phyloP scores from a whole-genome alignment of 2,329 filamentous ascomycete genomes.

The Aspergillus ochraceoroseus region DNA sequence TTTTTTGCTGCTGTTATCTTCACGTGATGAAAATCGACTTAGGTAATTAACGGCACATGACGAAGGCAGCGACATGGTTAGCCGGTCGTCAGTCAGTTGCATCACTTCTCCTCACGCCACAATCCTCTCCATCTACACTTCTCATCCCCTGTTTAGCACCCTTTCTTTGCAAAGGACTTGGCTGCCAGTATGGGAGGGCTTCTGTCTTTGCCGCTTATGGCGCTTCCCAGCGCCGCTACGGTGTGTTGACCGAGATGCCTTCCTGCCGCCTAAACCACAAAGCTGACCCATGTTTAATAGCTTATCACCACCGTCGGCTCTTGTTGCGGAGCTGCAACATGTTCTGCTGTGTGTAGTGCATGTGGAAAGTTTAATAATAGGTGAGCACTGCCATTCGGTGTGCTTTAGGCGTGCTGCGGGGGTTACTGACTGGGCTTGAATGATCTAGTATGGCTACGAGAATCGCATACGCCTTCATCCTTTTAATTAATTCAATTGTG shows the following conservation, averaged over 20 bases:
- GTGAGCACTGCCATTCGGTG: slow-evolving; percentile 43
- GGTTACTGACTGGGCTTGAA: slow-evolving; percentile 7
- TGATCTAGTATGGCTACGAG: slow-evolving; percentile 78
- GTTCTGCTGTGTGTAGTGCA: slow-evolving; percentile 89
- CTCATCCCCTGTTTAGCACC: neutral
- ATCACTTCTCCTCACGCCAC: slow-evolving; percentile 15
- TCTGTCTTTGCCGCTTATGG: slow-evolving; percentile 82
- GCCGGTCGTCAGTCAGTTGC: slow-evolving; percentile 8
- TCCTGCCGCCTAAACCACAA: slow-evolving; percentile 6
- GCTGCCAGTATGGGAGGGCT: slow-evolving; percentile 71
- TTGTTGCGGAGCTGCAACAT: slow-evolving; percentile 94
- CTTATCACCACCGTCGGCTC: slow-evolving; percentile 74
- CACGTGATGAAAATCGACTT: neutral
- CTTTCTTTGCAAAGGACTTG: neutral
- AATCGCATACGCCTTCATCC: slow-evolving; percentile 90
- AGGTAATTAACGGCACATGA: slow-evolving; percentile 15
- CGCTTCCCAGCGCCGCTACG: slow-evolving; percentile 76
- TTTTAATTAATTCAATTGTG: slow-evolving; percentile 92
- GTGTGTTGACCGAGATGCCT: slow-evolving; percentile 52
- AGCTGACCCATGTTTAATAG: slow-evolving; percentile 43
- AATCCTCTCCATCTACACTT: no score
- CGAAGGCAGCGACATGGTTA: slow-evolving; percentile 16
- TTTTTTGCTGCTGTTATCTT: neutral
- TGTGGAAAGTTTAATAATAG: slow-evolving; percentile 97
- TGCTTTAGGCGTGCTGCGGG: neutral